Conservation (phyloP, 257 asterid species). For the Datura wrightii region DNA sequence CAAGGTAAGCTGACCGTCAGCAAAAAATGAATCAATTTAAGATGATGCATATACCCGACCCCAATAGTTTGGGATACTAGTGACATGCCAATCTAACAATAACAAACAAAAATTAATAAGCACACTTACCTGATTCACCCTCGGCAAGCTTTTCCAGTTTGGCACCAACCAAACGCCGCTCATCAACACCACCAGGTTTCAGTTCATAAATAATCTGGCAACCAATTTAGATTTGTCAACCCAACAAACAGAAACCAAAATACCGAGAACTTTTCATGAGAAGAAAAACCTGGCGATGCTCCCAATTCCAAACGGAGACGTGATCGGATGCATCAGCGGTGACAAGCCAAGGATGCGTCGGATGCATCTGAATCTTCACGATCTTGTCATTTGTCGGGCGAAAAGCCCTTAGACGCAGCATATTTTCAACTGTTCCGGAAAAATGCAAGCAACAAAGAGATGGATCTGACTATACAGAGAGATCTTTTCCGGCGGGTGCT, state of each 20-base stretch:
- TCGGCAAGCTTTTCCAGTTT: conserved; percentile 96
- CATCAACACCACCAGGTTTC: conserved; percentile 98
- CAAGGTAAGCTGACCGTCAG: neutral
- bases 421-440: conserved; percentile 32
- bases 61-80: neutral
- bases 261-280: neutral
- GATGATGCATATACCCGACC: neutral
- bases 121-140: conserved; percentile 78
- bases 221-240: conserved; percentile 12
- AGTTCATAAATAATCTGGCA: conserved; percentile 89
- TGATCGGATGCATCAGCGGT: conserved; percentile 98
- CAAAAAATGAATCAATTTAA: neutral
- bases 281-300: conserved; percentile 82
- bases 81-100: neutral
- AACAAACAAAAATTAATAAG: neutral
- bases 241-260: neutral
- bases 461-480: conserved; percentile 32
- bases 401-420: conserved; percentile 86
- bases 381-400: conserved; percentile 97
- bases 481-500: neutral
- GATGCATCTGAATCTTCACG: conserved; percentile 96
- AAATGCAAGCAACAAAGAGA: conserved; percentile 19
- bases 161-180: conserved; percentile 98
- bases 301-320: conserved; percentile 99
- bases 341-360: conserved; percentile 99